phyloP scores from a whole-genome alignment of 768 basidiomycete genomes.

The Amyloporia xantha region DNA sequence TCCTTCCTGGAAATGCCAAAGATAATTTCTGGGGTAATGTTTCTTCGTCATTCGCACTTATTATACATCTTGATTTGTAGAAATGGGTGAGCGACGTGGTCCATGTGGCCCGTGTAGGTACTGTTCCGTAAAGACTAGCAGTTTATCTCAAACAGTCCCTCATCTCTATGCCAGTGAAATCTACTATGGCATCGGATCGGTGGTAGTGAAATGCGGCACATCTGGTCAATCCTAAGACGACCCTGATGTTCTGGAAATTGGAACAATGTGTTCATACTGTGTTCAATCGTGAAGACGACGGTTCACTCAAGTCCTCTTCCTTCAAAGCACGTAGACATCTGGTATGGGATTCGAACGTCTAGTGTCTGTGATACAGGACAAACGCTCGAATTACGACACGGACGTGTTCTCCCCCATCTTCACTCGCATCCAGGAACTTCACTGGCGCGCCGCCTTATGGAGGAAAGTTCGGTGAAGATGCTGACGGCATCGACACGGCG shows the following conservation, averaged over 20 bases:
- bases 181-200: conserved; percentile 96
- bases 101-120: conserved; percentile 96
- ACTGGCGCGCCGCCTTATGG: conserved; percentile 83
- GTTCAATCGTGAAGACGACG: conserved; percentile 94
- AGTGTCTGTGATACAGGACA: conserved; percentile 89
- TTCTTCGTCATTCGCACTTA: conserved; percentile 1
- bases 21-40: conserved; percentile 97
- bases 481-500: conserved; percentile 90
- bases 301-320: conserved; percentile 75
- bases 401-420: conserved; percentile 93
- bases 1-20: conserved; percentile 90
- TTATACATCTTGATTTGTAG: conserved; percentile 35
- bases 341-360: conserved; percentile 99
- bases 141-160: too few species aligned
- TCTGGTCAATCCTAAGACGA: conserved; percentile 95
- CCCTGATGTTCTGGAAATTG: conserved; percentile 97
- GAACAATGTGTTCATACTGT: conserved; percentile 99
- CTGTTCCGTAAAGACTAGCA: too few species aligned
- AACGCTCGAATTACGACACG: conserved; percentile 94
- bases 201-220: conserved; percentile 90
- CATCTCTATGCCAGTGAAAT: conserved; percentile 75
- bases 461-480: conserved; percentile 94
- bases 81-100: conserved; percentile 98
- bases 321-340: conserved; percentile 93
- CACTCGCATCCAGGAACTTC: conserved; percentile 73